Evolutionary conservation across 202 grass and related monocot species (phyloP).

Genomic region (Dendrocalamus latiflorus): DNA sequence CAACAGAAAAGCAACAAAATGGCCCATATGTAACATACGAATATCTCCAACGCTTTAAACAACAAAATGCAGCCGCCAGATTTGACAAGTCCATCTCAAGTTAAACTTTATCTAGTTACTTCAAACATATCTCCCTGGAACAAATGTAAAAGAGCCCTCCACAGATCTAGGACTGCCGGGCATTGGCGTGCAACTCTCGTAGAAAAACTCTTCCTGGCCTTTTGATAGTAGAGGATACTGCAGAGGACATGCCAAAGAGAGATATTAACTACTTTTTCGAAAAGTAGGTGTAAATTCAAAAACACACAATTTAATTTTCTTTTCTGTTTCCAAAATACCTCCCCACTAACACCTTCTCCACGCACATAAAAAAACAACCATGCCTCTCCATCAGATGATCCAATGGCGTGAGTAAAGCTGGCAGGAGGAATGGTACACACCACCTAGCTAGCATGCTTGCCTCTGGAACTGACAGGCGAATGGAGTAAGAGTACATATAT

Average conservation of each 20-base stretch:
- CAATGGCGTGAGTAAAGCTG: conserved; percentile 79
- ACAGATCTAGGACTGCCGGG: conserved; percentile 55
- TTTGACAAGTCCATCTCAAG: background rate
- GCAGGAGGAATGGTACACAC: no score
- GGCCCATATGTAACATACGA: no score
- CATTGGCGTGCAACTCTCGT: conserved; percentile 70
- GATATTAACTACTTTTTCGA: background rate
- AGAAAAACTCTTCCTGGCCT: conserved; percentile 77
- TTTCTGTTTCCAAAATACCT: conserved; percentile 38
- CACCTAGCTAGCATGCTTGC: conserved; percentile 71
- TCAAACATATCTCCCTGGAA: conserved; percentile 72
- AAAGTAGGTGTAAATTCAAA: background rate
- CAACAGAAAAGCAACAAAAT: no score
- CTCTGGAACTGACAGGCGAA: conserved; percentile 82
- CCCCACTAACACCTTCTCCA: conserved; percentile 85
- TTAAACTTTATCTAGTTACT: no score
- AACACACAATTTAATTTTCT: background rate
- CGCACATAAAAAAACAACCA: no score
- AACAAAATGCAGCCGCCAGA: no score
- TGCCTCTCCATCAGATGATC: conserved; percentile 53
- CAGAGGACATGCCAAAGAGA: conserved; percentile 16
- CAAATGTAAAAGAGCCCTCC: conserved; percentile 83
- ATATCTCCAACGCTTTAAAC: no score
- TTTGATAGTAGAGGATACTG: conserved; percentile 75
- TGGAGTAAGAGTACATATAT: conserved; percentile 65